Evolutionary conservation across 83 land plant genomes (phyloP).

Genomic region (Diphasiastrum complanatum): DNA sequence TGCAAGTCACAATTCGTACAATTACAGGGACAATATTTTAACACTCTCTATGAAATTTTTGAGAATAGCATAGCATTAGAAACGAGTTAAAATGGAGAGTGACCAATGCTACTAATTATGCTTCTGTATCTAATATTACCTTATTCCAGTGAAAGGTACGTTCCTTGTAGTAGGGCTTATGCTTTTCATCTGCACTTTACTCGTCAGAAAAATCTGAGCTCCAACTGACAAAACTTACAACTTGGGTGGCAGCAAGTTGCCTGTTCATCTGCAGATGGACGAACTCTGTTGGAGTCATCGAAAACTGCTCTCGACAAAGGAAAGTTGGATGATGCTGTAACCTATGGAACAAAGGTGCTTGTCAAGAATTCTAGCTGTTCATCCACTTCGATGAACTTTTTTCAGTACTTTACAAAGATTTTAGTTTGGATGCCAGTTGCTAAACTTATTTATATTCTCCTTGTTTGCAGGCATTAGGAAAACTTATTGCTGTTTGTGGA

Average conservation of each 20-base stretch:
- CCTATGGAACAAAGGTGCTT: constrained; percentile 74
- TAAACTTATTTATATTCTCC: neutral
- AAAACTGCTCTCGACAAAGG: constrained; percentile 94
- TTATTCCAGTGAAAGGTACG: too few relatives aligned
- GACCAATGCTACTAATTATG: too few relatives aligned
- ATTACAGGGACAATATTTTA: neutral
- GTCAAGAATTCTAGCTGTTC: neutral
- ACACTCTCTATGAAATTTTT: too few relatives aligned
- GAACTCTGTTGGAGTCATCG: constrained; percentile 80
- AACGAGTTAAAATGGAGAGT: too few relatives aligned
- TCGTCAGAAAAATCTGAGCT: too few relatives aligned
- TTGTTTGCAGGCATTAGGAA: constrained; percentile 65
- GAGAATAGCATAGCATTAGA: too few relatives aligned
- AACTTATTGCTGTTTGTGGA: constrained; percentile 84
- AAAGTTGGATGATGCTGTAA: constrained; percentile 90
- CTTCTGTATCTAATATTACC: too few relatives aligned
- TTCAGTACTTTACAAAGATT: too few relatives aligned
- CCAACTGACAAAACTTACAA: too few relatives aligned
- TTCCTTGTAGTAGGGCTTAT: too few relatives aligned
- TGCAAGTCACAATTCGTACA: too few relatives aligned
- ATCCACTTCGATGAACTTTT: neutral
- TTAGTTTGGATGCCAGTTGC: neutral
- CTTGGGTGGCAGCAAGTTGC: constrained; percentile 72
- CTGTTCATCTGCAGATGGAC: constrained; percentile 93
- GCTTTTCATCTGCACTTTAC: too few relatives aligned